These are phyloP conservation scores for Mangifera indica DNA, from an alignment of 345 rosid species.

Conservation along the genomic window DNA sequence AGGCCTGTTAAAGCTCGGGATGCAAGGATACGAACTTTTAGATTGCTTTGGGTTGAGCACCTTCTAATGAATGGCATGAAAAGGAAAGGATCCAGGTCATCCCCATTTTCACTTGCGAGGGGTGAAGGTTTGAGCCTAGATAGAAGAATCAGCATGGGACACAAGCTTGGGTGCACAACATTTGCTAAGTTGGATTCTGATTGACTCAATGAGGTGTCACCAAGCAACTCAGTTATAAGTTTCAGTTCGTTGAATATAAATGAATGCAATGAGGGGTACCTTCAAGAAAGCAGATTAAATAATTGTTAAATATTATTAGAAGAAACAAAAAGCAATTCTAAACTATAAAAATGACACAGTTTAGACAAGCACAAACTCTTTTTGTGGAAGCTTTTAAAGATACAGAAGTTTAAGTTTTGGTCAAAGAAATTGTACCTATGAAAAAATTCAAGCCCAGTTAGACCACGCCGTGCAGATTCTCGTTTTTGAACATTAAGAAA, in stretches of 20 bases:
- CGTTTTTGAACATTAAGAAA: slow-evolving; percentile 89
- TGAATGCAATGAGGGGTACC: slow-evolving; percentile 87
- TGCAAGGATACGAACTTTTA: slow-evolving; percentile 85
- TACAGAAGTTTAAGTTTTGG: neutral
- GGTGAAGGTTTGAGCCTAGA: slow-evolving; percentile 96
- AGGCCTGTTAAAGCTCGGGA: slow-evolving; percentile 87
- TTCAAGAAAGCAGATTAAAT: slow-evolving; percentile 35
- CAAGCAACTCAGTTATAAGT: slow-evolving; percentile 70
- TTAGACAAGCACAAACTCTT: neutral
- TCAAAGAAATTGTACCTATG: slow-evolving; percentile 63
- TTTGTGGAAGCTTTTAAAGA: neutral
- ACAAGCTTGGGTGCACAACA: slow-evolving; percentile 90
- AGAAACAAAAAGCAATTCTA: too few species aligned
- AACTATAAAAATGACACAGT: too few species aligned
- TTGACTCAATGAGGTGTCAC: slow-evolving; percentile 42
- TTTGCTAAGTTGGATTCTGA: slow-evolving; percentile 61
- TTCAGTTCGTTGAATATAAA: slow-evolving; percentile 70
- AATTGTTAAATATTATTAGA: slow-evolving; percentile 10
- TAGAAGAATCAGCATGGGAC: slow-evolving; percentile 87
- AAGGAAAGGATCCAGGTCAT: slow-evolving; percentile 84
- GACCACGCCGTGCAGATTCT: slow-evolving; percentile 76
- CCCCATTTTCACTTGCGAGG: slow-evolving; percentile 80
- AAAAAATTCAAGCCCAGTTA: slow-evolving; percentile 94
- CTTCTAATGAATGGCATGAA: slow-evolving; percentile 90
- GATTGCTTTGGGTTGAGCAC: slow-evolving; percentile 87